Conservation (phyloP, 495 filamentous ascomycete species). For the Penicillium pancosmium region DNA sequence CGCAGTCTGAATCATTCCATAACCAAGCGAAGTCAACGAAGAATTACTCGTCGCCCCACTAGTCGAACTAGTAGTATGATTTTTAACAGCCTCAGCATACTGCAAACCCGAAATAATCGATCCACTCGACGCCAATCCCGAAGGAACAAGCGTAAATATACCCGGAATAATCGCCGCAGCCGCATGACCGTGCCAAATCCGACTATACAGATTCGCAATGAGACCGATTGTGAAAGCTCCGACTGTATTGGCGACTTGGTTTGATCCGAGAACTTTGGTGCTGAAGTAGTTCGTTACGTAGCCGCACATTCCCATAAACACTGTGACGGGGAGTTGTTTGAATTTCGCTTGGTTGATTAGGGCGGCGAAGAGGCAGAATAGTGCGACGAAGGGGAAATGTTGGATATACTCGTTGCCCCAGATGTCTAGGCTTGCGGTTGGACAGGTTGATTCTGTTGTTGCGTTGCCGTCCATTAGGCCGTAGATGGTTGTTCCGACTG, state of each 20-base stretch:
- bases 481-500: conserved; percentile 88
- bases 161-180: conserved; percentile 84
- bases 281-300: conserved; percentile 82
- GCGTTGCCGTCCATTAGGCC: conserved; percentile 76
- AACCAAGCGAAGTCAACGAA: conserved; percentile 45
- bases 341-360: conserved; percentile 84
- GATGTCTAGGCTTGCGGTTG: conserved; percentile 35
- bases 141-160: conserved; percentile 93
- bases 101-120: conserved; percentile 77
- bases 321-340: conserved; percentile 80
- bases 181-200: conserved; percentile 76
- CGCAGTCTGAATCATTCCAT: conserved; percentile 82
- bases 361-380: conserved; percentile 76
- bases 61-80: conserved; percentile 9
- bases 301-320: conserved; percentile 74
- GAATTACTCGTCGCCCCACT: conserved; percentile 8
- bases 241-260: conserved; percentile 79
- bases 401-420: conserved; percentile 40
- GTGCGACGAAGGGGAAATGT: conserved; percentile 63
- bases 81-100: conserved; percentile 68
- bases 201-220: conserved; percentile 80
- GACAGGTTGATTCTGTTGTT: conserved; percentile 67
- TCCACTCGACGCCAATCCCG: conserved; percentile 77
- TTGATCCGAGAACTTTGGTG: conserved; percentile 64
- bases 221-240: conserved; percentile 84